A percentile compares a stretch with the other conserved stretches of the same genome.
Conservation (phyloP, 306 rosid species). For the Gynostemma pentaphyllum region DNA sequence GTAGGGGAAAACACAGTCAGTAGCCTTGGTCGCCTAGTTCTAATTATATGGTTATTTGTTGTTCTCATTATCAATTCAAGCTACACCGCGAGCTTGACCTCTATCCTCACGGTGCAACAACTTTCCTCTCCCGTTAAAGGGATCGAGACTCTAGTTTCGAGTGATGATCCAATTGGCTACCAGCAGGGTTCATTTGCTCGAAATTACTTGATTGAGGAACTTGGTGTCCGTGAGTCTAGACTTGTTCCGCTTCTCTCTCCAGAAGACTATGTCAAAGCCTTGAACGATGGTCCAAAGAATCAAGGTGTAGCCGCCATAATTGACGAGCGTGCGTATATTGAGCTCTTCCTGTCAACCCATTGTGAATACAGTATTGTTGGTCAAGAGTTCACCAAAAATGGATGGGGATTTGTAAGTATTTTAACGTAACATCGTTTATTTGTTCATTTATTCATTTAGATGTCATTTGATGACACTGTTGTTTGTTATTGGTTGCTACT, state of each 20-base stretch:
- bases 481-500: neutral
- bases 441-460: too few species aligned
- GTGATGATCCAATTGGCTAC: slow-evolving; percentile 68
- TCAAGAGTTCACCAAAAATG: slow-evolving; percentile 83
- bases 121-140: slow-evolving; percentile 75
- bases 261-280: slow-evolving; percentile 49
- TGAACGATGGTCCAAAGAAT: slow-evolving; percentile 47
- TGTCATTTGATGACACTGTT: neutral
- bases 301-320: slow-evolving; percentile 81
- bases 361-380: slow-evolving; percentile 72
- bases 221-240: slow-evolving; percentile 49
- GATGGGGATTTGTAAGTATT: slow-evolving; percentile 95
- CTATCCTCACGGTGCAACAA: slow-evolving; percentile 88
- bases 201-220: slow-evolving; percentile 46
- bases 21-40: slow-evolving; percentile 76
- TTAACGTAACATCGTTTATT: neutral
- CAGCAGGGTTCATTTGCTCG: slow-evolving; percentile 54
- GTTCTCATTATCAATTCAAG: slow-evolving; percentile 88
- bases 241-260: slow-evolving; percentile 53
- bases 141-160: slow-evolving; percentile 43
- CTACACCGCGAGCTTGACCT: slow-evolving; percentile 94
- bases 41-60: slow-evolving; percentile 82
- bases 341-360: slow-evolving; percentile 72
- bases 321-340: slow-evolving; percentile 71
- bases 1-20: slow-evolving; percentile 89